Percentiles rank a stretch among this genome's conserved stretches.
phyloP scores from a whole-genome alignment of 2,329 filamentous ascomycete species.

The Fusarium euwallaceae region DNA sequence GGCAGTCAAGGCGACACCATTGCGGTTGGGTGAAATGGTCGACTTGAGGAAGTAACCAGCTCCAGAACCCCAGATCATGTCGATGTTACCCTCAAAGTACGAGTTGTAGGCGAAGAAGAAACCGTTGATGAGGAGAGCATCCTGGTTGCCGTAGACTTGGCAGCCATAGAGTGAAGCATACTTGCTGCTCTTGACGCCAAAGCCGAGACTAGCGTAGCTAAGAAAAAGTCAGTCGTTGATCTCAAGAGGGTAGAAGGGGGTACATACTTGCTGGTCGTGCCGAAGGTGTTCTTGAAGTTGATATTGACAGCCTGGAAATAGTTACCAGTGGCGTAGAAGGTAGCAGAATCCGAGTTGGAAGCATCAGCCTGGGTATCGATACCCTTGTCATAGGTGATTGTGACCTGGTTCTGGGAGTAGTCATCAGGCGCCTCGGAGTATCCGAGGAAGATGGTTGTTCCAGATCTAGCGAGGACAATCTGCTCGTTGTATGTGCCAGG shows the following conservation, averaged over 20 bases:
- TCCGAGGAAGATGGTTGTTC: slow-evolving; percentile 36
- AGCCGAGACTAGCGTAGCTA: slow-evolving; percentile 60
- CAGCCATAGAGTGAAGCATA: slow-evolving; percentile 56
- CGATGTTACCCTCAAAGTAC: slow-evolving; percentile 62
- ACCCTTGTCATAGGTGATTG: slow-evolving; percentile 38
- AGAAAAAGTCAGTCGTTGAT: background rate
- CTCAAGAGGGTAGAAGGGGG: accelerated
- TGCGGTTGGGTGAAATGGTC: slow-evolving; percentile 49
- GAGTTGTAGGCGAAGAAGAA: slow-evolving; percentile 61
- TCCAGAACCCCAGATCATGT: slow-evolving; percentile 60
- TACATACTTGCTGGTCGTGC: slow-evolving; percentile 36
- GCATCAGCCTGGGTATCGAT: slow-evolving; percentile 40
- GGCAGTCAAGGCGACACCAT: slow-evolving; percentile 49
- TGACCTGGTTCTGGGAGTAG: slow-evolving; percentile 40
- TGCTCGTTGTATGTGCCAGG: slow-evolving; percentile 71
- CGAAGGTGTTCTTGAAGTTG: slow-evolving; percentile 42
- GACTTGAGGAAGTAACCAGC: slow-evolving; percentile 58
- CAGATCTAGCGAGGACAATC: slow-evolving; percentile 30
- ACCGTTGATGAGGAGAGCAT: slow-evolving; percentile 62
- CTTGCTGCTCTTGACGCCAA: slow-evolving; percentile 57
- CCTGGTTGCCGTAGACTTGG: slow-evolving; percentile 62
- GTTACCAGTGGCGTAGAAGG: slow-evolving; percentile 42
- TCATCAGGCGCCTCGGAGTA: slow-evolving; percentile 45
- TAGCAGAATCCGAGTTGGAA: slow-evolving; percentile 44
- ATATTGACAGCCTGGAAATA: slow-evolving; percentile 45